A percentile compares a stretch with the other conserved stretches of the same genome.
phyloP scores from a whole-genome alignment of 768 basidiomycete genomes.

The Termitomyces sp. region DNA sequence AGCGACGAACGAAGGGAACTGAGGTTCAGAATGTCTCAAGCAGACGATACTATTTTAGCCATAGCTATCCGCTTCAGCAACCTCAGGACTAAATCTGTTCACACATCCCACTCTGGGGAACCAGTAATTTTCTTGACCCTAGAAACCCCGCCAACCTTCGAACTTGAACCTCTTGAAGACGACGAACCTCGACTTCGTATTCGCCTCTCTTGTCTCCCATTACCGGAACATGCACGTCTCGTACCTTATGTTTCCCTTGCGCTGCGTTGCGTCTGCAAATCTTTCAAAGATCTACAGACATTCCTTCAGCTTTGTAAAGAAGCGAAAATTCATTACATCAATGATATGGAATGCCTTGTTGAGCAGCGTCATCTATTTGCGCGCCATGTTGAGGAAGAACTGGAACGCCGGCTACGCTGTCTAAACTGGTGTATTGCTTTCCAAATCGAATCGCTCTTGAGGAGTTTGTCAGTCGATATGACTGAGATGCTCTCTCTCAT shows the following conservation, averaged over 20 bases:
- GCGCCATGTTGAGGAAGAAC: conserved; percentile 19
- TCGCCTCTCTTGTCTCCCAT: conserved; percentile 34
- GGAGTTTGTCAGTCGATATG: conserved; percentile 39
- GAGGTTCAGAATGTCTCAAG: conserved; percentile 26
- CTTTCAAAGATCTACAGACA: conserved; percentile 22
- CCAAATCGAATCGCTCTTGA: conserved; percentile 46
- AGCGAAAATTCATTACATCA: conserved; percentile 32
- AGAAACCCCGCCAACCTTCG: conserved; percentile 34
- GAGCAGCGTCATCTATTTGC: conserved; percentile 43
- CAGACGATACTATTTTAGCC: conserved; percentile 18
- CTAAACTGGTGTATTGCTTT: conserved; percentile 53
- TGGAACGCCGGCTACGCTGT: conserved; percentile 25
- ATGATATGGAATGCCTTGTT: conserved; percentile 30
- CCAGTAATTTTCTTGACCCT: conserved; percentile 40
- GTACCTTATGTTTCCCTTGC: conserved; percentile 49
- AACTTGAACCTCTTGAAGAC: conserved; percentile 11
- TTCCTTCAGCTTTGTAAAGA: conserved; percentile 34
- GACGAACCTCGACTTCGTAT: conserved; percentile 26
- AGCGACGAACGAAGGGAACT: conserved; percentile 42
- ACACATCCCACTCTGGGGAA: conserved; percentile 24
- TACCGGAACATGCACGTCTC: conserved; percentile 34
- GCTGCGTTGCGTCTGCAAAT: conserved; percentile 43
- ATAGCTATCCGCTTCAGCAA: conserved; percentile 41
- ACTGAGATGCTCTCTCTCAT: conserved; percentile 43
- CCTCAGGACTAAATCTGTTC: conserved; percentile 32